Percentiles rank a stretch among this genome's conserved stretches.
These are phyloP conservation scores for Linnemannia schmuckeri DNA, from an alignment of 192 early-diverging fungal species.

Conservation along the genomic window DNA sequence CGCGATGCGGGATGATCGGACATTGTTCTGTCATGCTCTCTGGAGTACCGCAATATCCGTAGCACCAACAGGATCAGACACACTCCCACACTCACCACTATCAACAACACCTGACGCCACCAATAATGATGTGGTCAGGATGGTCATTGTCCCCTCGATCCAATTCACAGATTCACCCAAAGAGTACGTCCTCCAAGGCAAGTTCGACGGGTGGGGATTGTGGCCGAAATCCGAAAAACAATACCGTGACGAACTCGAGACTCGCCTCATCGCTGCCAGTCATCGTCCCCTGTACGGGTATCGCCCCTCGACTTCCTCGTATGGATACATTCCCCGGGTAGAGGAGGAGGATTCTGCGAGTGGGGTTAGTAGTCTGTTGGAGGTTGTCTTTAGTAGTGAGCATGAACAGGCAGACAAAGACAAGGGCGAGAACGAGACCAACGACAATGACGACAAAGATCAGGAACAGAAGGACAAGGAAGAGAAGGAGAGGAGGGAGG, in stretches of 20 bases:
- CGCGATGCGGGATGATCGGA: not conserved
- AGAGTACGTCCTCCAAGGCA: not conserved
- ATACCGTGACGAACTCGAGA: constrained; percentile 22
- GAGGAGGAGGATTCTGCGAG: constrained; percentile 8
- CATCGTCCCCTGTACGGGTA: constrained; percentile 20
- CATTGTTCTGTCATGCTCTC: not conserved
- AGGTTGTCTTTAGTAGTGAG: not conserved
- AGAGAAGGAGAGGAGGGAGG: not conserved
- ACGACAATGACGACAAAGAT: not conserved
- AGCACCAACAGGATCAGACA: not conserved
- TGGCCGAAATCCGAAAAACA: constrained; percentile 31
- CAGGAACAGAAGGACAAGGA: not conserved
- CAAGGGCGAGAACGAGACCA: not conserved
- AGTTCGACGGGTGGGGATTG: constrained; percentile 31
- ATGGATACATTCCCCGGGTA: constrained; percentile 22
- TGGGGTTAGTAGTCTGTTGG: not conserved
- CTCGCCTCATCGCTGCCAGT: constrained; percentile 4
- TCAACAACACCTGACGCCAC: not conserved
- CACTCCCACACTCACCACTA: not conserved
- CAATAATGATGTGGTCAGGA: not conserved
- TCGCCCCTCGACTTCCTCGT: constrained; percentile 21
- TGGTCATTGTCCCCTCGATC: constrained; percentile 24
- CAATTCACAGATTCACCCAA: constrained; percentile 9
- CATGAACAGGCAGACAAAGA: not conserved
- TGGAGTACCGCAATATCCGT: not conserved